A percentile compares a stretch with the other conserved stretches of the same genome.
Evolutionary conservation across 2,329 filamentous ascomycete species (phyloP).

Genomic region (Rutstroemia sp.): DNA sequence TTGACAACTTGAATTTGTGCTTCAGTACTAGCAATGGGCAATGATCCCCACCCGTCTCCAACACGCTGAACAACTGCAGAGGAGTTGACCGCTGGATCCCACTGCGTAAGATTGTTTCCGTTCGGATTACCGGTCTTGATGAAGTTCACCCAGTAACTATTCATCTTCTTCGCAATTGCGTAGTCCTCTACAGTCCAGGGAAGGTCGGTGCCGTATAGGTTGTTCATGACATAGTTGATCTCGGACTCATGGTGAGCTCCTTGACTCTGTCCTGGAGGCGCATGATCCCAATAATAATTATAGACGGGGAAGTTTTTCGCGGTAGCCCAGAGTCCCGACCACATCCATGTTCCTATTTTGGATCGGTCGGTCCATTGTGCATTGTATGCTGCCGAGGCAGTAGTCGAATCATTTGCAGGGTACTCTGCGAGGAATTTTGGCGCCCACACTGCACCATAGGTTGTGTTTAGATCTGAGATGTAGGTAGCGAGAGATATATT

Average conservation of each 20-base stretch:
- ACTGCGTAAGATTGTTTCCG: neutral
- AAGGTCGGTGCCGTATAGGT: conserved; percentile 18
- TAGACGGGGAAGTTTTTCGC: conserved; percentile 24
- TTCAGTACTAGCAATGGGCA: neutral
- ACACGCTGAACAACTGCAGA: neutral
- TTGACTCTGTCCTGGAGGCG: conserved; percentile 20
- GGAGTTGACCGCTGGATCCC: neutral
- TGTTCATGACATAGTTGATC: conserved; percentile 30
- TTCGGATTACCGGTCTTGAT: conserved; percentile 61
- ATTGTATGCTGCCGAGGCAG: conserved; percentile 21
- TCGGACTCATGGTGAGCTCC: conserved; percentile 28
- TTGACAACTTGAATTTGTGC: neutral
- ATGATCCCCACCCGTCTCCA: neutral
- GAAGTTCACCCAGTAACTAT: conserved; percentile 69
- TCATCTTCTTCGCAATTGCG: conserved; percentile 33
- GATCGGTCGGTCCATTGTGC: conserved; percentile 23
- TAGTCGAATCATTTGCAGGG: conserved; percentile 19
- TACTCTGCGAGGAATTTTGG: conserved; percentile 19
- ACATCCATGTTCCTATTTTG: conserved; percentile 23
- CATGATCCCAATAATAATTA: conserved; percentile 28
- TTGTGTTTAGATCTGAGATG: conserved; percentile 8
- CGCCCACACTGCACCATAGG: conserved; percentile 12
- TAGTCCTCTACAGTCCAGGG: conserved; percentile 27
- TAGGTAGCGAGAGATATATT: conserved; percentile 28
- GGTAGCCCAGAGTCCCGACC: conserved; percentile 22